These are phyloP conservation scores for Capsella rubella DNA, from an alignment of 441 rosid species.

Conservation along the genomic window DNA sequence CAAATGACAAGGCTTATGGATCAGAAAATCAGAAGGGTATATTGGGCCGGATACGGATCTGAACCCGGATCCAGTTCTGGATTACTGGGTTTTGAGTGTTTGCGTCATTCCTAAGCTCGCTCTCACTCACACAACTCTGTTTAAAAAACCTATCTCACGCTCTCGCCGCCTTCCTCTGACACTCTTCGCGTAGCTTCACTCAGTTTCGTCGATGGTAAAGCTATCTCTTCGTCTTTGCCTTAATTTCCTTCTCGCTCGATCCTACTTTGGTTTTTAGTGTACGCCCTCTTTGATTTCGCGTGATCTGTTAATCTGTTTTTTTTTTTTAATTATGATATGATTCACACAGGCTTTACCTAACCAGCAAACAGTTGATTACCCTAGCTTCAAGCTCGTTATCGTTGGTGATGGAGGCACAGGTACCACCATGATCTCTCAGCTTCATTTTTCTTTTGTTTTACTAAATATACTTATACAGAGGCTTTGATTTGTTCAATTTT, in stretches of 20 bases:
- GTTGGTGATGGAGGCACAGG: slow-evolving; percentile 88
- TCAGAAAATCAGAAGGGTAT: not conserved
- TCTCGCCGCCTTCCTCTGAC: slow-evolving; percentile 26
- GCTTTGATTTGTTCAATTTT: not conserved
- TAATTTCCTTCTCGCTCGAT: slow-evolving; percentile 2
- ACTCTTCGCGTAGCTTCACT: not conserved
- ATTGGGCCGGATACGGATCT: slow-evolving; percentile 33
- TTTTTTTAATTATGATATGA: not conserved
- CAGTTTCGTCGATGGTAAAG: slow-evolving; percentile 33
- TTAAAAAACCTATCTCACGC: slow-evolving; percentile 33
- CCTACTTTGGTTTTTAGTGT: not conserved
- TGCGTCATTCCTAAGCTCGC: slow-evolving; percentile 59
- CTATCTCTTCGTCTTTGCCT: not conserved
- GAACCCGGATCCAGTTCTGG: slow-evolving; percentile 7
- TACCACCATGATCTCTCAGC: slow-evolving; percentile 14
- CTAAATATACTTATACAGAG: not conserved
- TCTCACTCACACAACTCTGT: not conserved
- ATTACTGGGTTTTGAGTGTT: slow-evolving; percentile 28
- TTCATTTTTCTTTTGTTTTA: not conserved
- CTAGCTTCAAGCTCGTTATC: slow-evolving; percentile 81
- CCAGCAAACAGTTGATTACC: slow-evolving; percentile 86
- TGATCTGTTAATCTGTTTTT: slow-evolving; percentile 9
- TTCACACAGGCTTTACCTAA: slow-evolving; percentile 75
- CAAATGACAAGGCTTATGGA: not conserved
- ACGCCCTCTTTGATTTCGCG: slow-evolving; percentile 18